Percentiles rank a stretch among this genome's conserved stretches.
Conservation (phyloP, 257 asterid species). For the Solanum clarkiae region DNA sequence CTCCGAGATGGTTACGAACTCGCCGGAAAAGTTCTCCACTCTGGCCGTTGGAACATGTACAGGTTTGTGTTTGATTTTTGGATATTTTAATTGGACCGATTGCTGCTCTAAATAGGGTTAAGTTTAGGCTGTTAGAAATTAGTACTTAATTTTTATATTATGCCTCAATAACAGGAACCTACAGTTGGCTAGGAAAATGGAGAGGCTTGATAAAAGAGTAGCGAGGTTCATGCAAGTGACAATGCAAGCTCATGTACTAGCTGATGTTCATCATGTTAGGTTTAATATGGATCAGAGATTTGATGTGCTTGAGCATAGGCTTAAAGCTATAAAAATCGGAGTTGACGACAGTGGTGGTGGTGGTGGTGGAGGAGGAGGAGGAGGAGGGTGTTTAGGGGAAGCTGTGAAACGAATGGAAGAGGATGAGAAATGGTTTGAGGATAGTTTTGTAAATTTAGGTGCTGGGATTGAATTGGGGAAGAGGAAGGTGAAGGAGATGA, state of each 20-base stretch:
- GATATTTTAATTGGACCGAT: background rate
- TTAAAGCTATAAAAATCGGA: constrained; percentile 68
- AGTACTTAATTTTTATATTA: background rate
- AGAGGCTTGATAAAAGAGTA: constrained; percentile 56
- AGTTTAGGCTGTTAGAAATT: background rate
- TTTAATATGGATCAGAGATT: constrained; percentile 58
- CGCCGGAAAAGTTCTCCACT: constrained; percentile 41
- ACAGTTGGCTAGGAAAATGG: constrained; percentile 62
- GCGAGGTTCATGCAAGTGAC: constrained; percentile 47
- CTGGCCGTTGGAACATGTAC: constrained; percentile 75
- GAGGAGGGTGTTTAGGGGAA: constrained; percentile 57
- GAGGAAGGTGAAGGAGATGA: constrained; percentile 60
- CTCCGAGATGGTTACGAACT: constrained; percentile 54
- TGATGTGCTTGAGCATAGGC: constrained; percentile 61
- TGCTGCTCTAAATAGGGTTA: background rate
- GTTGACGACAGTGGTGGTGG: constrained; percentile 28
- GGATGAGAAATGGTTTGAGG: constrained; percentile 55
- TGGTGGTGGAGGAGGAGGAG: constrained; percentile 3
- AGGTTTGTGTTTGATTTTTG: background rate
- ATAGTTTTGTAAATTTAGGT: constrained; percentile 45
- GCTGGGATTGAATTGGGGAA: constrained; percentile 69
- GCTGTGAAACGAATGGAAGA: constrained; percentile 73
- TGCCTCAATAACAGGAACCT: constrained; percentile 12
- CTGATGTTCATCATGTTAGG: constrained; percentile 78
- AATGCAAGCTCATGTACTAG: constrained; percentile 71